Evolutionary conservation across 805 yeast genomes (phyloP), one percentile per base, ranked within the genome.

Genomic region (Hyphopichia homilentoma): DNA sequence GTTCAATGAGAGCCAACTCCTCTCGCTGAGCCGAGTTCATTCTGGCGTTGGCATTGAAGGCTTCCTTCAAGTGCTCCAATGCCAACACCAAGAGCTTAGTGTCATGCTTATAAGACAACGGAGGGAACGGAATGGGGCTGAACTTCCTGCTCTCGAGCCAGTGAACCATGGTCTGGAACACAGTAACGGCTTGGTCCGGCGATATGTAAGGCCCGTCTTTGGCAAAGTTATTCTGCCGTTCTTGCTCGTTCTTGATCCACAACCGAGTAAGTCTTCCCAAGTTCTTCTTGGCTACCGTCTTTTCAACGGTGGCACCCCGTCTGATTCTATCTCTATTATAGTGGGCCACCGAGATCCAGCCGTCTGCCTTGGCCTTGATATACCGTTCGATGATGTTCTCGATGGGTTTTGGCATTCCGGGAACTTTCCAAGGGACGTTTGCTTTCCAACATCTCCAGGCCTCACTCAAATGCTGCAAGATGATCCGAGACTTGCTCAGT

Each of bases 371-470:
- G 1, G 96, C 95, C 49, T 87, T 82, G 30, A 93, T 81, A 49
- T 93, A 93, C 27, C 96, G 75, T 50, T 85, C 82, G 39, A 93
- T 89, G 23, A 93, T 85, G 27, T 77, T 75, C 44, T 81, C 93
- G 16, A 93, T 77, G 0, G 97, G 97, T 33, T 75, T 83, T 2
- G 99, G 98, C 60, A 93, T 67, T 0, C 97, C 97, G 1, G 96
- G 95, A 11, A 93, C 97, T 45, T 86, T 80, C 97, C 97, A 93
- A 0, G 97, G 96, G 37, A 93, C 83, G 51, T 93, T 90, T 2
- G 98, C 98, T 56, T 93, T 93, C 99, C 99, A 93, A 56, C 97
- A 93, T 54, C 98, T 69, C 99, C 99, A 93, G 0, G 98, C 98
- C 57, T 93, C 98, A 52, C 95, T 84, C 36, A 93, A 68, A 58